Evolutionary conservation across 176 grass and related monocot species (phyloP), one percentile per base, ranked within the genome.

Genomic region (Ampelocalamus luodianensis): DNA sequence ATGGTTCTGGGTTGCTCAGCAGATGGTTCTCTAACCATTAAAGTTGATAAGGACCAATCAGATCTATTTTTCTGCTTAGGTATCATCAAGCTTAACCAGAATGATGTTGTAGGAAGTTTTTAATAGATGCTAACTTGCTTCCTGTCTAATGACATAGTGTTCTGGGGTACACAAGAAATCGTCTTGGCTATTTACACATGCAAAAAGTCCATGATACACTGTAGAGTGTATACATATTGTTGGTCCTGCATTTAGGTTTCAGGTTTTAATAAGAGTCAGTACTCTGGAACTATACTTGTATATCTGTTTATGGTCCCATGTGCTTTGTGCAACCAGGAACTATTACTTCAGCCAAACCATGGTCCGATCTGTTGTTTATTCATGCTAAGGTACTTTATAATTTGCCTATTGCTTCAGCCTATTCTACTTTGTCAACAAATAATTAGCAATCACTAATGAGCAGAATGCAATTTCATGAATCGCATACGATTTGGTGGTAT

Each of bases 41-140:
- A n/a, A n/a, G n/a, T n/a, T n/a, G n/a, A n/a, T n/a, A n/a, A n/a
- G n/a, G n/a, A 99, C 23, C 97, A 96, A 85, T 96, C 97, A 63
- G 93, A 99, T 85, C 74, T 99, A 34, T 90, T 92, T 49, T 99
- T 99, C 49, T 99, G 93, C 72, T 99, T 96, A 99, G 93, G 97
- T 96, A 82, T 63, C 11, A 60, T 34, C 32, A 34, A 87, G 18
- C 23, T 69, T 62, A 64, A 64, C 24, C 13, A 36, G 36, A 48
- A 74, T 45, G 4, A 73, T 32, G 20, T 32, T 58, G 36, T 42
- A 46, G 0, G 59, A 56, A 75, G 51, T 53, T 87, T 82, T 76
- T 40, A 70, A 79, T 71, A 88, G 9, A 87, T 32, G n/a, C 26
- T 36, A 79, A 43, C 12, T 79, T 66, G 65, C 51, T 90, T 85